Base-by-base conservation (phyloP, 1,139 yeast genomes). In the Debaryomycetaceae sp. region DNA sequence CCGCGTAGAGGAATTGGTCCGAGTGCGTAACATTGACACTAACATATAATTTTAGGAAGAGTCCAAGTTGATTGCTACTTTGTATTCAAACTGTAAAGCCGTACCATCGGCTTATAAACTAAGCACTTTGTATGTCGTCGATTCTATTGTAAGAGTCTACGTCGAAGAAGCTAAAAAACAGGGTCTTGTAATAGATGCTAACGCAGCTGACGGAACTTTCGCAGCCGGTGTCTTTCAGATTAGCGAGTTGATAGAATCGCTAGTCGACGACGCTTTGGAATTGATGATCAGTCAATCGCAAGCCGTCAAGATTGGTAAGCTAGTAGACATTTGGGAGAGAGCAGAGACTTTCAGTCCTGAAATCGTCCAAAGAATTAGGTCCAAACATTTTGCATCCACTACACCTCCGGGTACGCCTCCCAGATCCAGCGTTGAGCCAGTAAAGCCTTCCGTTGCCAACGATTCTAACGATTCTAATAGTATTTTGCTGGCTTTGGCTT, bases 251-350 rank as follows among this genome's bases (percentile, higher is more conserved):
- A 75, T 83, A 48, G 80, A 78, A 53, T 73, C 78, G 32, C 65
- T 83, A 39, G 61, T 83, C 42, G 79, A 79, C 51, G 81, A 79
- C 51, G 79, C 87, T 24, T 63, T 82, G 53, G 73, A 75, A 38
- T 74, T 72, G 46, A 72, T 79, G 50, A 63, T 70, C 41, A 69
- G 68, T 37, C 71, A 73, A 41, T 70, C 77, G 38, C 81, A 79
- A 49, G 70, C 71, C 57, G 87, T 79, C 44, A 92, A 89, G 62
- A 79, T 89, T 50, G 73, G 81, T 55, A 91, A 89, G 63, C 74
- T 92, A 52, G 77, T 92, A 50, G 96, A 87, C 49, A 91, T 92
- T 54, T 92, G 98, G 98, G 88, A 82, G 53, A 80, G 88, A 50
- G 86, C 92, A 29, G 81, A 79, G 38, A 85, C 96, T 13, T 92